phyloP scores from a whole-genome alignment of 768 basidiomycete species.

The Amanita inopinata region DNA sequence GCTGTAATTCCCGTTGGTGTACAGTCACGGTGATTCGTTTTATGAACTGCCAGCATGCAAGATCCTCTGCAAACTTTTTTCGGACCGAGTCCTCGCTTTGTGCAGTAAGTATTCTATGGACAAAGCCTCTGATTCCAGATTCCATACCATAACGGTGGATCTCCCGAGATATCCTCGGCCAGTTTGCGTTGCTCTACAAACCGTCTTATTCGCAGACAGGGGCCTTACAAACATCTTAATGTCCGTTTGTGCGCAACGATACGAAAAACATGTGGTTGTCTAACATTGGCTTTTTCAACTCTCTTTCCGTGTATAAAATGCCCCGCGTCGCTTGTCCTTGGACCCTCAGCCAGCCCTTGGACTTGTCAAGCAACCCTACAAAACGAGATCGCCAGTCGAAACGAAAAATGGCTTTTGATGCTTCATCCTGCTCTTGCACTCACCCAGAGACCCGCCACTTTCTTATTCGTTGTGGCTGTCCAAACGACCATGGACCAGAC shows the following conservation, averaged over 20 bases:
- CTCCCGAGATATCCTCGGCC: background rate
- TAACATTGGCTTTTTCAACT: background rate
- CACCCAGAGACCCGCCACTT: slow-evolving; percentile 17
- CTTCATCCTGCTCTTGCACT: slow-evolving; percentile 14
- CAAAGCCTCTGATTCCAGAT: slow-evolving; percentile 3
- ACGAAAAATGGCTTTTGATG: background rate
- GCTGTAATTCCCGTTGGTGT: slow-evolving; percentile 8
- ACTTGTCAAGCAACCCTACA: slow-evolving; percentile 3
- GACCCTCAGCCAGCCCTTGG: slow-evolving; percentile 1
- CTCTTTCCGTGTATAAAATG: slow-evolving; percentile 1
- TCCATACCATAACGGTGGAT: slow-evolving; percentile 1
- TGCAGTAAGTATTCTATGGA: slow-evolving; percentile 1
- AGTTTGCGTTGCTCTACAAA: background rate
- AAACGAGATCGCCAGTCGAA: background rate
- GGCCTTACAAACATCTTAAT: slow-evolving; percentile 6
- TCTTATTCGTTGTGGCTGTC: slow-evolving; percentile 26
- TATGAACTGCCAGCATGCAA: slow-evolving; percentile 2
- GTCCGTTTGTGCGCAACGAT: slow-evolving; percentile 6
- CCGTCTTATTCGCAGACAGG: slow-evolving; percentile 3
- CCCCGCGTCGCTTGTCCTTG: background rate
- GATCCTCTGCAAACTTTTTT: slow-evolving; percentile 5
- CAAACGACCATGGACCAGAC: slow-evolving; percentile 18
- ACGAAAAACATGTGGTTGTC: slow-evolving; percentile 8
- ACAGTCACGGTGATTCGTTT: slow-evolving; percentile 9
- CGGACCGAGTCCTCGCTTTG: slow-evolving; percentile 4